These are phyloP conservation scores for Pestalotiopsis sp. DNA, from an alignment of 2,329 filamentous ascomycete species.

Conservation along the genomic window DNA sequence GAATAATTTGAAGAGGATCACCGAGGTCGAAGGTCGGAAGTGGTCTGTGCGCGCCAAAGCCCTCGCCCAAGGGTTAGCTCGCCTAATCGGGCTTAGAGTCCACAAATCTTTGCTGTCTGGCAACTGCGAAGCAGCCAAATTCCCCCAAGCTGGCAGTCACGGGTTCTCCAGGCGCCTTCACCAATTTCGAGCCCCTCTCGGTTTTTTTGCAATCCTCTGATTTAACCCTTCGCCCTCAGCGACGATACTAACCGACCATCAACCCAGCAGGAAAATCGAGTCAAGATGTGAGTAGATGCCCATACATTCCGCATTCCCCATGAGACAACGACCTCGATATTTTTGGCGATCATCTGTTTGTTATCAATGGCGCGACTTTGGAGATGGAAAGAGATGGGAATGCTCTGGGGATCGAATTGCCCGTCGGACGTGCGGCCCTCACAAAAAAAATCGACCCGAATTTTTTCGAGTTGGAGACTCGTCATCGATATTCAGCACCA, in stretches of 20 bases:
- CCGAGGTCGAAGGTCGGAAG: not conserved
- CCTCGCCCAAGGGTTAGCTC: constrained; percentile 12
- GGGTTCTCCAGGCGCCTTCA: constrained; percentile 5
- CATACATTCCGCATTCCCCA: not conserved
- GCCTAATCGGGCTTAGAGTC: constrained; percentile 13
- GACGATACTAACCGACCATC: constrained; percentile 10
- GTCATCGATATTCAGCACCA: constrained; percentile 2
- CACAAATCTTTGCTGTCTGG: constrained; percentile 11
- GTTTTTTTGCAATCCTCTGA: constrained; percentile 10
- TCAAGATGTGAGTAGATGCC: constrained; percentile 13
- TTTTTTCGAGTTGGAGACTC: not conserved
- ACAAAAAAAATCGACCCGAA: not conserved
- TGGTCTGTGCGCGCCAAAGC: constrained; percentile 8
- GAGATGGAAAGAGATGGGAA: not conserved
- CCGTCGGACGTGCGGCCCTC: not conserved
- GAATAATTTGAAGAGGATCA: not conserved
- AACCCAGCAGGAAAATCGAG: not conserved
- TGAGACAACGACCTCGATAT: not conserved
- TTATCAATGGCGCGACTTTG: not conserved
- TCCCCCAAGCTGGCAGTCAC: constrained; percentile 8
- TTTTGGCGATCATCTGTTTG: not conserved
- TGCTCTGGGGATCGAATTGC: not conserved
- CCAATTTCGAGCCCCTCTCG: constrained; percentile 14
- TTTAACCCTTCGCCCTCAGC: constrained; percentile 8
- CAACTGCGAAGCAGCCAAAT: constrained; percentile 7